Conservation (phyloP, 192 early-diverging fungal species). For the Backusella circina region DNA sequence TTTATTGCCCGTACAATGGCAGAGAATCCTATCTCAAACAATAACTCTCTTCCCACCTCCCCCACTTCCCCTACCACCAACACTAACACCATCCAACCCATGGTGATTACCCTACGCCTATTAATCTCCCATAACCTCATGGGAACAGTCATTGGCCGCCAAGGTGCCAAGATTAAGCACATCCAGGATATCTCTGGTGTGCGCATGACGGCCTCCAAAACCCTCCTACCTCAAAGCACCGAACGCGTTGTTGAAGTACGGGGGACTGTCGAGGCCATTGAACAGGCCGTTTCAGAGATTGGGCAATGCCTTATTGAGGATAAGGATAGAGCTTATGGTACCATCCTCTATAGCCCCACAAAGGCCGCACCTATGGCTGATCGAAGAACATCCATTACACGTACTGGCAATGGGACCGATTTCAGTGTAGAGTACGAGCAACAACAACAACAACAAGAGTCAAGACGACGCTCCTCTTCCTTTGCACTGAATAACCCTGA, state of each 20-base stretch:
- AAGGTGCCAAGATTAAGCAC: slow-evolving; percentile 90
- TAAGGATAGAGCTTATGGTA: slow-evolving; percentile 75
- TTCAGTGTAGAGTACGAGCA: slow-evolving; percentile 23
- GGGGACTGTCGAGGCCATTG: slow-evolving; percentile 81
- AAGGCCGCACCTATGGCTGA: slow-evolving; percentile 18
- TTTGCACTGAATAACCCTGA: slow-evolving; percentile 39
- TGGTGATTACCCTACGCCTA: slow-evolving; percentile 66
- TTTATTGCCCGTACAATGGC: slow-evolving; percentile 75
- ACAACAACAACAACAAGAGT: not conserved
- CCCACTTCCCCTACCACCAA: slow-evolving; percentile 47
- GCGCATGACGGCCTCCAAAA: slow-evolving; percentile 82
- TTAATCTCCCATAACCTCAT: slow-evolving; percentile 88
- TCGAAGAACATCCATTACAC: slow-evolving; percentile 36
- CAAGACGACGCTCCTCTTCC: slow-evolving; percentile 19
- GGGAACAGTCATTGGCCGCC: slow-evolving; percentile 90
- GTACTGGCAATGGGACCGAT: slow-evolving; percentile 57
- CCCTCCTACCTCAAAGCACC: slow-evolving; percentile 88
- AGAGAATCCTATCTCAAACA: slow-evolving; percentile 64
- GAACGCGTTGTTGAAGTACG: slow-evolving; percentile 88
- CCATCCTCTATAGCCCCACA: slow-evolving; percentile 81
- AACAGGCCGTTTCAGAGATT: slow-evolving; percentile 79
- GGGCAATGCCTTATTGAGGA: slow-evolving; percentile 83
- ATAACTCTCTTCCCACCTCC: slow-evolving; percentile 47
- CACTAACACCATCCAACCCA: slow-evolving; percentile 38
- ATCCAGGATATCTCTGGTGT: slow-evolving; percentile 87